Percentiles rank a stretch among this genome's conserved stretches.
Conservation (phyloP, 2,329 filamentous ascomycete species). For the Fusarium tuaranense region DNA sequence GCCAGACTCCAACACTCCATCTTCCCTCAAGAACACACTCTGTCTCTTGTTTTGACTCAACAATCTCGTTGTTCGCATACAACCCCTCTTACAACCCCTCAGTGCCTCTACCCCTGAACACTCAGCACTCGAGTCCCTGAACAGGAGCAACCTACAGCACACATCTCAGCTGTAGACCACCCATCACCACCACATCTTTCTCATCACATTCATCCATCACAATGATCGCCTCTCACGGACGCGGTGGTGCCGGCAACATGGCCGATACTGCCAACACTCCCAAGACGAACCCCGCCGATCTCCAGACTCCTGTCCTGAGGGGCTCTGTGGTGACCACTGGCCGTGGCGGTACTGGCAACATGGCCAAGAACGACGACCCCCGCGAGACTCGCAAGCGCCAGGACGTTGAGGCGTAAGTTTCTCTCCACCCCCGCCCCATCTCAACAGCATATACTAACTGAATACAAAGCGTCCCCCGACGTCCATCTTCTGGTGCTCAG, state of each 20-base stretch:
- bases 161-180: neutral
- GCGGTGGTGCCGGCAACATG: conserved; percentile 84
- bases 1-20: neutral
- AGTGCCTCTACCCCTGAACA: neutral
- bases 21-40: neutral
- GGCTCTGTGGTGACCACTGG: conserved; percentile 88
- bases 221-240: conserved; percentile 74
- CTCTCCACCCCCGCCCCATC: conserved; percentile 14
- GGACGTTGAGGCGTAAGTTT: conserved; percentile 79
- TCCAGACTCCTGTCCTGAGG: conserved; percentile 87
- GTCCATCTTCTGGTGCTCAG: conserved; percentile 67
- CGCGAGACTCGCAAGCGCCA: conserved; percentile 81
- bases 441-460: conserved; percentile 12
- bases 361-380: conserved; percentile 79
- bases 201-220: conserved; percentile 16
- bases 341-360: conserved; percentile 89
- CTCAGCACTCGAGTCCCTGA: neutral
- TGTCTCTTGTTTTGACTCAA: neutral
- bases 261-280: conserved; percentile 64
- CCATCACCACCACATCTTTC: neutral
- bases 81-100: neutral
- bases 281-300: conserved; percentile 69
- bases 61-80: neutral
- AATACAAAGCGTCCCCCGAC: conserved; percentile 61
- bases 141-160: neutral